phyloP scores from a whole-genome alignment of 257 asterid genomes.

The Solanum bulbocastanum region DNA sequence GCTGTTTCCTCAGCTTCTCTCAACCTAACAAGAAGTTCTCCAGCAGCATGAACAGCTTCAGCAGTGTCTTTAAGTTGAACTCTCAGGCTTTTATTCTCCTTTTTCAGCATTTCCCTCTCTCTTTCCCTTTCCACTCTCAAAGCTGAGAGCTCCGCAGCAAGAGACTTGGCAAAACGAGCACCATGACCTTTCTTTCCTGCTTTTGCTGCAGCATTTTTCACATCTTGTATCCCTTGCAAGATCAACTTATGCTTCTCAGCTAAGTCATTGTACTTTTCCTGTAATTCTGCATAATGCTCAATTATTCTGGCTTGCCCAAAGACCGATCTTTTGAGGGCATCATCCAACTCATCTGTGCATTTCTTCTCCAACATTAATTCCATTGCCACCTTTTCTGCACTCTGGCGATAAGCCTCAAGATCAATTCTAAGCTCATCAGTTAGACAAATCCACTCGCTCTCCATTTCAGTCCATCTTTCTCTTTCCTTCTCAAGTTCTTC shows the following conservation, averaged over 20 bases:
- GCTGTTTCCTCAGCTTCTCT: constrained; percentile 90
- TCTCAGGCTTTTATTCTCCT: constrained; percentile 64
- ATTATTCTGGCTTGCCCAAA: constrained; percentile 76
- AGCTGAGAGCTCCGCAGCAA: constrained; percentile 85
- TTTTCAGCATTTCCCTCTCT: constrained; percentile 64
- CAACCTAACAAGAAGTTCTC: constrained; percentile 82
- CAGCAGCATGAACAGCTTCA: constrained; percentile 98
- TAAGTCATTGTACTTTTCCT: constrained; percentile 76
- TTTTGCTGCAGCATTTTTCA: constrained; percentile 80
- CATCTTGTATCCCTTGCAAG: constrained; percentile 73
- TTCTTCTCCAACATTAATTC: constrained; percentile 71
- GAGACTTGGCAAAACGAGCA: constrained; percentile 70
- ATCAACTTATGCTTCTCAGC: constrained; percentile 54
- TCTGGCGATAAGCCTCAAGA: constrained; percentile 56
- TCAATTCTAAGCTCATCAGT: constrained; percentile 91
- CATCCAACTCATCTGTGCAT: constrained; percentile 78
- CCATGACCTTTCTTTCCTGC: constrained; percentile 89
- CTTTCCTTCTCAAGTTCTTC: constrained; percentile 84
- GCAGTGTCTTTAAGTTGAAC: constrained; percentile 89
- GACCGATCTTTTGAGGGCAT: constrained; percentile 71
- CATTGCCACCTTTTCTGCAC: constrained; percentile 67
- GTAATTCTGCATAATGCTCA: constrained; percentile 83
- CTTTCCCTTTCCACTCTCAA: constrained; percentile 73
- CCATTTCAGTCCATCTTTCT: constrained; percentile 89
- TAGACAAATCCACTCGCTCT: constrained; percentile 91